Evolutionary conservation across 805 yeast genomes (phyloP), one percentile per base, ranked within the genome.

Genomic region (Ogataea ganodermae): DNA sequence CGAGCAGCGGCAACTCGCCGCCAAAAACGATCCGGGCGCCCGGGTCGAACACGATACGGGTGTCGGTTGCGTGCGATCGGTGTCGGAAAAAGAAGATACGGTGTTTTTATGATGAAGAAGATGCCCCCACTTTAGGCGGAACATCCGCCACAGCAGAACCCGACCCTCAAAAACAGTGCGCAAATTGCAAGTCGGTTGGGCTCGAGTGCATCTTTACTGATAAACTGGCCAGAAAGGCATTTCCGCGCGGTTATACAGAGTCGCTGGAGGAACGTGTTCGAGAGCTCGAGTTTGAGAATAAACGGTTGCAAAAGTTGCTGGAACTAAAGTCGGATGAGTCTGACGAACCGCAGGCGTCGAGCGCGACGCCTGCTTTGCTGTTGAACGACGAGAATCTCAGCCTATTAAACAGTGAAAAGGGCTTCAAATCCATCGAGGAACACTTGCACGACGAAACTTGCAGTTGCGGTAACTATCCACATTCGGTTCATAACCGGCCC

Each of bases 211-310:
- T 84, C 47, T 86, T 89, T n/a, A 83, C 91, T 14, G 96, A 90
- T 62, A 84, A 85, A 56, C 72, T 90, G n/a, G 79, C 91, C 0
- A 75, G 97, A 48, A 73, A 91, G 52, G 92, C 96, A 0, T 90
- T 84, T 59, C 97, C 97, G 0, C 76, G 95, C 62, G 97, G 97
- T 0, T 90, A 90, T 59, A 90, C 97, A 0, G 97, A 90, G 67
- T 83, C 90, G 2, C 66, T 90, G 45, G 97, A 90, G 62, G 95
- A 89, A 60, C 72, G 96, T 42, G 83, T 90, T n/a, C 73, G 96
- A 42, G 94, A 86, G 60, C 72, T 91, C 18, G 96, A 89, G 63
- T 79, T 84, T 3, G 96, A 89, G 59, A 89, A 88, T 63, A 79
- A 81, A 53, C 77, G 86, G 58, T 66, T 90, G 22, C 73, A 78